phyloP scores from a whole-genome alignment of 257 asterid species.

The Handroanthus guayacan region DNA sequence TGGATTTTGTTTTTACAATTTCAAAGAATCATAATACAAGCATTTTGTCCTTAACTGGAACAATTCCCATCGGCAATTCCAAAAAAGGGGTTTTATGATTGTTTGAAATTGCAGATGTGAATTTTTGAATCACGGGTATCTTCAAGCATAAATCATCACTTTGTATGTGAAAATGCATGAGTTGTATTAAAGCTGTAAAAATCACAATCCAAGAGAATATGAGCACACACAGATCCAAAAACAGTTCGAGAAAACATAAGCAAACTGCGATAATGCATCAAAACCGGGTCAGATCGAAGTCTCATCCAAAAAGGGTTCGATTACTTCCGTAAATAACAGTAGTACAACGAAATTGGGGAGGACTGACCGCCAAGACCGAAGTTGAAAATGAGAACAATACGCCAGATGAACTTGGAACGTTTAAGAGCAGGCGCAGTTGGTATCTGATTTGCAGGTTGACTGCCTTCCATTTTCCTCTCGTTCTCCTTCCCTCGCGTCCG shows the following conservation, averaged over 20 bases:
- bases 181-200: not conserved
- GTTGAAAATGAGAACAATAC: slow-evolving; percentile 55
- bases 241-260: not conserved
- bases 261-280: not conserved
- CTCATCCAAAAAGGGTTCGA: too few species aligned
- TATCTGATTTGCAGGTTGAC: not conserved
- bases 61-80: too few species aligned
- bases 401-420: slow-evolving; percentile 57
- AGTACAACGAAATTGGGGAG: too few species aligned
- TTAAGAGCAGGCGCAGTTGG: slow-evolving; percentile 31
- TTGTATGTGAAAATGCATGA: not conserved
- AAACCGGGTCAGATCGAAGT: too few species aligned
- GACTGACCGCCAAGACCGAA: slow-evolving; percentile 57
- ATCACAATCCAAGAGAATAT: not conserved
- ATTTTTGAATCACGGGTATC: not conserved
- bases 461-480: slow-evolving; percentile 23
- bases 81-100: too few species aligned
- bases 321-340: too few species aligned
- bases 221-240: not conserved
- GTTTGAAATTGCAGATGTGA: too few species aligned
- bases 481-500: not conserved
- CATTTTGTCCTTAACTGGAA: too few species aligned
- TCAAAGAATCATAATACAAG: too few species aligned
- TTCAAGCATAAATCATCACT: not conserved
- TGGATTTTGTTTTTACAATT: too few species aligned